Conservation (phyloP, 1,284 basidiomycete species). For the Cystobasidiaceae sp. region DNA sequence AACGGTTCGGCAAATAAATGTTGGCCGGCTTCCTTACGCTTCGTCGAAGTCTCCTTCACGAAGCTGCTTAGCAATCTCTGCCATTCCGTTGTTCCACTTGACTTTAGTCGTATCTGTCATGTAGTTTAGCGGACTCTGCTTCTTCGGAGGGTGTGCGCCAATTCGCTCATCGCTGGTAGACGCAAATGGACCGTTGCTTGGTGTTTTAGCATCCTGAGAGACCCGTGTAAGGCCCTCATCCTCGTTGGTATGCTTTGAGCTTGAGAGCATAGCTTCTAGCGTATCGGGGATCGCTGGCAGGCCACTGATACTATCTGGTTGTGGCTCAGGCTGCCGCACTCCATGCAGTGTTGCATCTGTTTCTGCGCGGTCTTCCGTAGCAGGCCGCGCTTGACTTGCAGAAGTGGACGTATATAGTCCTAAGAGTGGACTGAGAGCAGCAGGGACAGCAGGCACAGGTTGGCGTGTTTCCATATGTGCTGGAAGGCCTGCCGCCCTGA, state of each 20-base stretch:
- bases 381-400: too few relatives aligned
- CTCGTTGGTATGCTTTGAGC: too few relatives aligned
- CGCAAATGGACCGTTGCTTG: neutral
- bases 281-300: too few relatives aligned
- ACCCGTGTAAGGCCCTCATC: too few relatives aligned
- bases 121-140: constrained; percentile 4
- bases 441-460: constrained; percentile 2
- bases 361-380: too few relatives aligned
- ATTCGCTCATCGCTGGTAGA: neutral
- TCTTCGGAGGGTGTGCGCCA: neutral
- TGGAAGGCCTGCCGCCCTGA: constrained; percentile 24
- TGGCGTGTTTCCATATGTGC: neutral
- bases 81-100: constrained; percentile 11
- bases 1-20: too few relatives aligned
- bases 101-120: constrained; percentile 17
- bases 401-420: too few relatives aligned
- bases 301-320: too few relatives aligned
- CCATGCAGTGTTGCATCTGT: too few relatives aligned
- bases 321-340: too few relatives aligned
- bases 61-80: constrained; percentile 14
- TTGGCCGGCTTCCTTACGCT: neutral
- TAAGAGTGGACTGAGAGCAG: neutral
- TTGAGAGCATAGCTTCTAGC: too few relatives aligned
- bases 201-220: too few relatives aligned
- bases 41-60: neutral